Percentiles rank a stretch among this genome's conserved stretches.
phyloP scores from a whole-genome alignment of 192 early-diverging fungal genomes.

The Podila epicladia region DNA sequence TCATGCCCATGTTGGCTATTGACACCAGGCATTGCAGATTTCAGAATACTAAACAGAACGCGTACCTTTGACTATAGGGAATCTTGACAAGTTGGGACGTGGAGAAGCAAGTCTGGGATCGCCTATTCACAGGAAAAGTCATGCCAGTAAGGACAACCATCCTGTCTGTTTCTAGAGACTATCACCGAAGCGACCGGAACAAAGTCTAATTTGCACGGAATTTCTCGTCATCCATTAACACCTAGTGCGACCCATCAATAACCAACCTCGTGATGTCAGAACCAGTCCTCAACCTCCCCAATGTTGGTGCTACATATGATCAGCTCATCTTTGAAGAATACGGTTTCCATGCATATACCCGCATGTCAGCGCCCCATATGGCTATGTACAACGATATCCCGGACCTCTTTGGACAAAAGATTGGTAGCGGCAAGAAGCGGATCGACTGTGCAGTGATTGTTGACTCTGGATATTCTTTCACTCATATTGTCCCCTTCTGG shows the following conservation, averaged over 20 bases:
- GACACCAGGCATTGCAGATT: too few relatives aligned
- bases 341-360: constrained; percentile 66
- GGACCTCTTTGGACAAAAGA: constrained; percentile 50
- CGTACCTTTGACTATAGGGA: constrained; percentile 56
- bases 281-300: constrained; percentile 82
- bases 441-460: constrained; percentile 78
- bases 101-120: constrained; percentile 83
- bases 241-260: constrained; percentile 64
- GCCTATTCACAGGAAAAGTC: constrained; percentile 70
- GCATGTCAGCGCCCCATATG: constrained; percentile 57
- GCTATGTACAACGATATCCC: constrained; percentile 64
- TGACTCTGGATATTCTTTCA: constrained; percentile 84
- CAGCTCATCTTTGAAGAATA: constrained; percentile 91
- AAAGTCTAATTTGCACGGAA: not conserved
- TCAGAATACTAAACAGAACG: constrained; percentile 1
- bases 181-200: not conserved
- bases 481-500: constrained; percentile 78
- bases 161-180: not conserved
- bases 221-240: too few relatives aligned
- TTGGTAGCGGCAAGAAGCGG: constrained; percentile 21
- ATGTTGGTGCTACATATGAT: constrained; percentile 75
- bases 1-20: too few relatives aligned
- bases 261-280: constrained; percentile 77
- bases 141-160: constrained; percentile 59
- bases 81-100: constrained; percentile 81